Base-by-base conservation (phyloP, 2,329 filamentous ascomycete genomes). In the Pseudogymnoascus sp. region DNA sequence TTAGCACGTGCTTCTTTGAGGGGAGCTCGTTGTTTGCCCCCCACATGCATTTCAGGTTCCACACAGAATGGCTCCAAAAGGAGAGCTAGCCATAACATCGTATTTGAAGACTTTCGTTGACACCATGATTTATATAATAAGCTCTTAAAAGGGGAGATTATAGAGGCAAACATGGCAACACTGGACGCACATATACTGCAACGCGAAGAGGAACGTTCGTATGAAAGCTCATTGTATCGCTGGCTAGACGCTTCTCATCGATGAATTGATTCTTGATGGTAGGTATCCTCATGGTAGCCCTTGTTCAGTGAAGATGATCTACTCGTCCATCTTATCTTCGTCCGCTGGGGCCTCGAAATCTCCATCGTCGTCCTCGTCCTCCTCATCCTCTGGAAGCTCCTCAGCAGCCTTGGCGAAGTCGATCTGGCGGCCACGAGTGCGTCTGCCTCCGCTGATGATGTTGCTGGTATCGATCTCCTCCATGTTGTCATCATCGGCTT, bases 391-490 rank as follows among this genome's bases (percentile, higher is more conserved):
- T 55, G 84, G 85, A 70, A 89, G 83, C 76, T 96, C 86, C 76
- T 89, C 82, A 26, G 91, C 91, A 19, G 92, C 92, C 80, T 96
- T 92, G 71, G 89, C 89, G 78, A 91, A 97, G 81, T 97, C 91
- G 74, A 97, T 97, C 72, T 87, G 83, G 76, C 91, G 90, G 73
- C 92, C 92, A 72, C 93, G 93, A 66, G 93, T 97, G 76, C 94
- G 93, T 70, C 87, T 85, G 66, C 88, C 88, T 67, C 81, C 83
- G 64, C 78, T 75, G 73, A 97, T 86, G 75, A 97, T 96, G 83
- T 97, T 97, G 74, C 84, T 84, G 63, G 84, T 80, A 74, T 96
- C 91, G 74, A 99, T 97, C 78, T 93, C 92, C 74, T 95, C 90
- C 81, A 96, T 84, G 76, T 90, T 89, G 72, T 91, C 83, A 64